phyloP scores from a whole-genome alignment of 73 alveolate genomes.

The Symbiodinium pilosum region DNA sequence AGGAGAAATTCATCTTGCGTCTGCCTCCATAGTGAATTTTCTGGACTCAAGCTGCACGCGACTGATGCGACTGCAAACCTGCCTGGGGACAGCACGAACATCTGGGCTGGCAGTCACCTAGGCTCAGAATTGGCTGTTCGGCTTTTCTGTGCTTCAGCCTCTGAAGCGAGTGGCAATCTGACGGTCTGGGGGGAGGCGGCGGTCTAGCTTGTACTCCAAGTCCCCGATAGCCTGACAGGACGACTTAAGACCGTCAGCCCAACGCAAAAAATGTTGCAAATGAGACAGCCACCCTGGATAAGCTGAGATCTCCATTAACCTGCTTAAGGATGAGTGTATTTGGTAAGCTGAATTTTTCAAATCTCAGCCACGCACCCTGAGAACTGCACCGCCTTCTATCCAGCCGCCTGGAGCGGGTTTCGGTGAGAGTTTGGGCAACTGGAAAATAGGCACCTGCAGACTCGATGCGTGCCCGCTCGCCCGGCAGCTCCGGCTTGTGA shows the following conservation, averaged over 20 bases:
- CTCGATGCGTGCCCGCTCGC: slow-evolving; percentile 65
- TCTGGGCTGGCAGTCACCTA: not conserved
- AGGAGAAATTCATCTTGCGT: slow-evolving; percentile 52
- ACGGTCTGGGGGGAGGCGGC: slow-evolving; percentile 66
- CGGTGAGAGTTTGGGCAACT: not conserved
- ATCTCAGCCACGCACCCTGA: slow-evolving; percentile 21
- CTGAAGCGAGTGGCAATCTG: slow-evolving; percentile 95
- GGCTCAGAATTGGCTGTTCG: not conserved
- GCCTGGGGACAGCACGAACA: not conserved
- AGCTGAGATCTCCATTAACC: slow-evolving; percentile 87
- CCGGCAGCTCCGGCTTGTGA: slow-evolving; percentile 57
- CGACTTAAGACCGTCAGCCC: too few relatives aligned
- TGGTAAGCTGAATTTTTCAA: not conserved
- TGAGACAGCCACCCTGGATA: slow-evolving; percentile 50
- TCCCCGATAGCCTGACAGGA: slow-evolving; percentile 77
- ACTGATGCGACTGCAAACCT: not conserved
- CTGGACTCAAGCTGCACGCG: not conserved
- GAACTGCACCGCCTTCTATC: slow-evolving; percentile 41
- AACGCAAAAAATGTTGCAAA: too few relatives aligned
- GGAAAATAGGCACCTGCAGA: slow-evolving; percentile 30
- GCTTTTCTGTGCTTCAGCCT: too few relatives aligned
- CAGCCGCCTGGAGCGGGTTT: slow-evolving; percentile 35
- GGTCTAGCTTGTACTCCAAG: slow-evolving; percentile 79
- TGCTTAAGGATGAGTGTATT: too few relatives aligned
- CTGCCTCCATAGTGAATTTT: not conserved